Base-by-base conservation (phyloP, 2,329 filamentous ascomycete genomes). In the Beauveria varroae region DNA sequence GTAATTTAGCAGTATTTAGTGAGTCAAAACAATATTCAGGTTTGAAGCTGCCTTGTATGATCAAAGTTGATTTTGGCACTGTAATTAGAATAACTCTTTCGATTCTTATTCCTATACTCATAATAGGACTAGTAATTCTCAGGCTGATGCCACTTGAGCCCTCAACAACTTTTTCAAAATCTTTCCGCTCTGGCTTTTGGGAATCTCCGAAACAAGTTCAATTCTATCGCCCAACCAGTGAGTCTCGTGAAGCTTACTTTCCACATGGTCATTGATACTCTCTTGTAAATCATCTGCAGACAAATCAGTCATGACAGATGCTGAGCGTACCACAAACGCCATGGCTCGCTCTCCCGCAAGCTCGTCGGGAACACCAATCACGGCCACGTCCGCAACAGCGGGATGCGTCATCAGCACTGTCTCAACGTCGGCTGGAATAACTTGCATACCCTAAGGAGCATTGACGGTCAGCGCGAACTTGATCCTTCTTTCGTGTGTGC, bases 311-410 rank as follows among this genome's bases (percentile, higher is more conserved):
- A 40, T 34, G 30, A 54, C 43, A 8, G 58, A 61, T 18, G 50
- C 30, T 22, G 53, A 50, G 26, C 58, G 58, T 44, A 61, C 26
- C 28, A 61, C 43, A 43, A 43, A 61, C 16, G 58, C 58, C 43
- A 61, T 30, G 28, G 58, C 47, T 49, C 58, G 58, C 58, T 61
- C 58, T 40, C 58, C 58, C 24, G 58, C 58, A 30, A 61, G 37
- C 28, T 43, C 58, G 37, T 61, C 58, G 24, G 58, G 34, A 47
- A 61, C 44, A 16, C 59, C 59, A 43, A 61, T 50, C 9, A 61
- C 59, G 26, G 51, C 51, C 4, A 30, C 40, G 3, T 61, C 59
- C 12, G 51, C 51, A n/a, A 61, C 59, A 24, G 50, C 51, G 26
- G 14, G 22, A 40, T 56, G 59, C 20, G 34, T 14, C n/a, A 56